These are phyloP conservation scores for Staphylotrichum tortipilum DNA, from an alignment of 495 filamentous ascomycete genomes.

Conservation along the genomic window DNA sequence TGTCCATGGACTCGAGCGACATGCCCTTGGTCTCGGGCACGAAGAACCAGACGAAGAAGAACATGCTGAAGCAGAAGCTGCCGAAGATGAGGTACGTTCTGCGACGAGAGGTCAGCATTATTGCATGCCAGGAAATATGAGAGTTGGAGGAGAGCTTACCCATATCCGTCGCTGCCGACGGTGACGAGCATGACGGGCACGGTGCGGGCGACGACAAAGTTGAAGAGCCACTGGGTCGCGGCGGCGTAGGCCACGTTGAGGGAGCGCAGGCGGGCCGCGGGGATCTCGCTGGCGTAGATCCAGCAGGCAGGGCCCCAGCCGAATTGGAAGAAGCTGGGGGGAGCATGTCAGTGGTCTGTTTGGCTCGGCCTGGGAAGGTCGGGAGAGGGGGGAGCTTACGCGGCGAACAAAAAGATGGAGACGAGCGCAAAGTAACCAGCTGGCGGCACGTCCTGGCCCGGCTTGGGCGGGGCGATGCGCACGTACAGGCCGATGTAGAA, in stretches of 20 bases:
- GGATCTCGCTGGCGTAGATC: constrained; percentile 71
- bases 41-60: constrained; percentile 61
- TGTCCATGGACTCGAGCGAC: constrained; percentile 33
- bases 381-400: constrained; percentile 17
- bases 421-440: constrained; percentile 58
- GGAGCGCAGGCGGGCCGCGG: constrained; percentile 59
- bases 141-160: constrained; percentile 14
- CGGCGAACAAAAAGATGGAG: constrained; percentile 65
- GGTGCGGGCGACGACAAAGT: constrained; percentile 58
- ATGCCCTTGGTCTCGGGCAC: constrained; percentile 63
- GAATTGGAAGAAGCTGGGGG: constrained; percentile 57
- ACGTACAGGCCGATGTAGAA: constrained; percentile 76
- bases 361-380: no score
- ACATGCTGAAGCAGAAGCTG: constrained; percentile 58
- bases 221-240: constrained; percentile 63
- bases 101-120: constrained; percentile 35
- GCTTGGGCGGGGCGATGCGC: constrained; percentile 55
- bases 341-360: neutral
- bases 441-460: constrained; percentile 30
- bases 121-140: no score
- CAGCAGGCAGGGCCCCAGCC: constrained; percentile 74
- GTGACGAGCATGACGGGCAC: constrained; percentile 58
- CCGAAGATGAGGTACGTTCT: constrained; percentile 49
- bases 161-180: constrained; percentile 55
- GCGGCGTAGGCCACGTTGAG: constrained; percentile 62